Evolutionary conservation across 306 rosid species (phyloP).

Genomic region (Begonia masoniana): DNA sequence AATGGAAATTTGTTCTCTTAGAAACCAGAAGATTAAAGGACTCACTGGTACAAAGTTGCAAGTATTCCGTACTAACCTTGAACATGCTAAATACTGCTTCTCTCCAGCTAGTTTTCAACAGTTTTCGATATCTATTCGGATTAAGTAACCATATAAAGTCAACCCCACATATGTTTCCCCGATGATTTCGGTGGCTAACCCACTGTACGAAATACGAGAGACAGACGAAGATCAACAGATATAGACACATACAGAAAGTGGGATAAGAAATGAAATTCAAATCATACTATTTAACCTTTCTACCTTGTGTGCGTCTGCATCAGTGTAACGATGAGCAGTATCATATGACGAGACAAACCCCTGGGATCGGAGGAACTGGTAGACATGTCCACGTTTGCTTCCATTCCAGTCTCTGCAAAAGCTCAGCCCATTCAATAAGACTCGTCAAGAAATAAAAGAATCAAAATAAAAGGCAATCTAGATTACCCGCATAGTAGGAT

Average conservation of each 20-base stretch:
- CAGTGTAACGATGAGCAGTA: constrained; percentile 83
- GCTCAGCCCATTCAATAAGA: background rate
- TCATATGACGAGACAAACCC: constrained; percentile 94
- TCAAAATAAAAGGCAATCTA: too few relatives aligned
- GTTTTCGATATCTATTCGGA: constrained; percentile 64
- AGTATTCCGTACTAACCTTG: constrained; percentile 29
- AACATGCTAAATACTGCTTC: constrained; percentile 80
- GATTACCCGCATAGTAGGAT: constrained; percentile 87
- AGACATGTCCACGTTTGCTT: constrained; percentile 93
- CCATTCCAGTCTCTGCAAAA: constrained; percentile 90
- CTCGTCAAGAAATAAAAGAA: too few relatives aligned
- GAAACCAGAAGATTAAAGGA: too few relatives aligned
- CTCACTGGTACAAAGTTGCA: too few relatives aligned
- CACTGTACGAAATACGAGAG: constrained; percentile 39
- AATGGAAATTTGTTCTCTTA: too few relatives aligned
- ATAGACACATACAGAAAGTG: background rate
- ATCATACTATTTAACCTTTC: too few relatives aligned
- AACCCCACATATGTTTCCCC: constrained; percentile 93
- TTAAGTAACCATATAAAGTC: constrained; percentile 97
- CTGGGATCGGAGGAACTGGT: constrained; percentile 84
- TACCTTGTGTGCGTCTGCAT: constrained; percentile 87
- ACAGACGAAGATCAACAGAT: background rate
- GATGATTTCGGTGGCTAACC: constrained; percentile 93
- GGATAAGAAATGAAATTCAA: too few relatives aligned
- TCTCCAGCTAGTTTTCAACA: constrained; percentile 64